These are phyloP conservation scores for Aspergillus cavernicola DNA, from an alignment of 495 filamentous ascomycete genomes.

Conservation along the genomic window DNA sequence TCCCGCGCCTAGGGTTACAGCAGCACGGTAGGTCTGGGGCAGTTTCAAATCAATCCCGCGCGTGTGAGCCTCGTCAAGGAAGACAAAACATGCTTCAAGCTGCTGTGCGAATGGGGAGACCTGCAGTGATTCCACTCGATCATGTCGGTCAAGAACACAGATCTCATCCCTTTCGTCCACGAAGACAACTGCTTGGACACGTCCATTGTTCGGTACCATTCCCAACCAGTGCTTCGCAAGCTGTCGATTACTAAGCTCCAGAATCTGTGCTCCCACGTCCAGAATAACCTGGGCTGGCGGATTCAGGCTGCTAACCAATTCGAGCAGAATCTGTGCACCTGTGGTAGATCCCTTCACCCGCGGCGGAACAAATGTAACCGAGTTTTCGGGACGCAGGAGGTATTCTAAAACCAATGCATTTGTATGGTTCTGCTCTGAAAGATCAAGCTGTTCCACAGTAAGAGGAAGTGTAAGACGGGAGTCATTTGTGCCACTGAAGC, in stretches of 20 bases:
- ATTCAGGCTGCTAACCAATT: constrained; percentile 20
- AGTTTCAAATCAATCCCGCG: constrained; percentile 69
- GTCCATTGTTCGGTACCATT: constrained; percentile 17
- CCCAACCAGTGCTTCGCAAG: constrained; percentile 48
- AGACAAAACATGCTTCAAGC: constrained; percentile 61
- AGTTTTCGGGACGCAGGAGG: constrained; percentile 37
- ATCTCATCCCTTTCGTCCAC: constrained; percentile 47
- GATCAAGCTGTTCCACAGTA: constrained; percentile 53
- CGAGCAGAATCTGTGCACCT: background rate
- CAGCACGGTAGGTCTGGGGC: constrained; percentile 54
- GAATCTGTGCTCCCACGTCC: constrained; percentile 68
- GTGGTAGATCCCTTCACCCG: background rate
- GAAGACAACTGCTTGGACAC: constrained; percentile 53
- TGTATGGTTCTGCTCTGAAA: constrained; percentile 52
- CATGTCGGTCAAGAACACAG: constrained; percentile 37
- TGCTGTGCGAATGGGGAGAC: constrained; percentile 57
- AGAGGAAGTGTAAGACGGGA: constrained; percentile 60
- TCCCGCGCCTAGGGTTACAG: constrained; percentile 62
- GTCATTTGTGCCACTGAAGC: constrained; percentile 73
- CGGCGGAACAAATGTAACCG: constrained; percentile 1
- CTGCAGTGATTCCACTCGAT: constrained; percentile 45
- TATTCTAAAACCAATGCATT: constrained; percentile 60
- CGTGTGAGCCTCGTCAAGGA: constrained; percentile 73
- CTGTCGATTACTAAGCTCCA: constrained; percentile 55
- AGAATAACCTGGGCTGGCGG: constrained; percentile 56